These are phyloP conservation scores for Tolypocladium capitatum DNA, from an alignment of 2,329 filamentous ascomycete genomes.

Conservation along the genomic window DNA sequence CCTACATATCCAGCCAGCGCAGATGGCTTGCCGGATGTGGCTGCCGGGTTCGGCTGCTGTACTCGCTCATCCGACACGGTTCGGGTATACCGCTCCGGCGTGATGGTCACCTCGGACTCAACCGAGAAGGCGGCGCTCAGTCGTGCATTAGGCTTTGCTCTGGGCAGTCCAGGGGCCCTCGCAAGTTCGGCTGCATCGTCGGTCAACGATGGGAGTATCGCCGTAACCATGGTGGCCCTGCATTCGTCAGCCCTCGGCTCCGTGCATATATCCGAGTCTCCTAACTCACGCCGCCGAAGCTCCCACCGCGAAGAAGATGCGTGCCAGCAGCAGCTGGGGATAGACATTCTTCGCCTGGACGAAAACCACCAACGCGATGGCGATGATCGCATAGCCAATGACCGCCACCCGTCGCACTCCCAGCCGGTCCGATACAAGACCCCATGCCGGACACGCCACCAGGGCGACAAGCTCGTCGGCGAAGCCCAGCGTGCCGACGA, in stretches of 20 bases:
- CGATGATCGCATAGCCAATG: conserved; percentile 71
- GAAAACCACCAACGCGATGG: conserved; percentile 61
- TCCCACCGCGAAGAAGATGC: conserved; percentile 79
- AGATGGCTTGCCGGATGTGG: conserved; percentile 32
- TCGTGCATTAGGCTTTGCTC: conserved; percentile 28
- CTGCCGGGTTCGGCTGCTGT: conserved; percentile 7
- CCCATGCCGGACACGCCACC: conserved; percentile 69
- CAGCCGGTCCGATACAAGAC: conserved; percentile 61
- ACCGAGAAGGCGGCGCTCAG: conserved; percentile 53
- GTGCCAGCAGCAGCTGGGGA: conserved; percentile 71
- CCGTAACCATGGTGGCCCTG: conserved; percentile 89
- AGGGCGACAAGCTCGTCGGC: conserved; percentile 73
- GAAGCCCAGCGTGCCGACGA: conserved; percentile 75
- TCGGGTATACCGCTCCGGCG: conserved; percentile 44
- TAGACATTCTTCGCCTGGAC: conserved; percentile 82
- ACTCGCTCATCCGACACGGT: conserved; percentile 17
- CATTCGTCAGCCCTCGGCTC: conserved; percentile 6
- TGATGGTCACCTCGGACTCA: conserved; percentile 64
- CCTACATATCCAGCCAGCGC: conserved; percentile 79
- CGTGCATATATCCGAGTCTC: not conserved
- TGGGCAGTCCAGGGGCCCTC: conserved; percentile 5
- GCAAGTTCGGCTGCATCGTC: conserved; percentile 27
- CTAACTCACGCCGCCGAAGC: conserved; percentile 65
- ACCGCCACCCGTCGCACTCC: conserved; percentile 63
- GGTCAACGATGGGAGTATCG: conserved; percentile 65